Evolutionary conservation across 2,329 filamentous ascomycete genomes (phyloP), one percentile per base, ranked within the genome.

Genomic region (Botrytis deweyae): DNA sequence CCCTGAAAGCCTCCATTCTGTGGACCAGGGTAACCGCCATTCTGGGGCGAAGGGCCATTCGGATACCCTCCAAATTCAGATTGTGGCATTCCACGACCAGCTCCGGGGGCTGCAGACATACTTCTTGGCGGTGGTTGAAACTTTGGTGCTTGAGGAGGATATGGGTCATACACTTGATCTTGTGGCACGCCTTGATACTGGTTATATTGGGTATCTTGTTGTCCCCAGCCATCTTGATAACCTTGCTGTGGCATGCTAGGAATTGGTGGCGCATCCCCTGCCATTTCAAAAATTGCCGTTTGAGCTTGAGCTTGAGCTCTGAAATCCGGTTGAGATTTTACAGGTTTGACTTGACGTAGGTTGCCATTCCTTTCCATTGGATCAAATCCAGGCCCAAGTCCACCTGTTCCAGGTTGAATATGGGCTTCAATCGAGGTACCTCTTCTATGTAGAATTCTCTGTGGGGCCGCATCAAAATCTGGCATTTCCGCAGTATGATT

Each of bases 251-350:
- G 18, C 36, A 73, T 74, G 75, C 75, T 76, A 52, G 90, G 89
- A 44, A 90, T 82, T 4, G 85, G 84, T 36, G 88, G 89, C 33
- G 86, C 85, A 77, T 93, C 90, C 40, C 84, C 87, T 2, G 88
- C 90, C 87, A 95, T 91, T 79, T 94, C 93, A 77, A 94, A 94
- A 1, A 92, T 87, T 14, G 92, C 92, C 3, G 89, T 86, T 78
- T 92, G 89, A 5, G 88, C 86, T 76, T 89, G 86, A 22, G 76
- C 78, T 74, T 74, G 75, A 61, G 76, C 78, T 52, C 88, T 86
- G 74, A 92, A 82, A 79, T 92, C 88, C 44, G 91, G 90, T 79
- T 93, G 91, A 18, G 91, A 93, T 76, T 90, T 90, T 25, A 89
- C 88, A 74, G 87, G 87, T 74, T 85, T 88, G 69, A 91, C 81